Evolutionary conservation across 1,284 basidiomycete species (phyloP).

Genomic region (Boletus hoseneyae): DNA sequence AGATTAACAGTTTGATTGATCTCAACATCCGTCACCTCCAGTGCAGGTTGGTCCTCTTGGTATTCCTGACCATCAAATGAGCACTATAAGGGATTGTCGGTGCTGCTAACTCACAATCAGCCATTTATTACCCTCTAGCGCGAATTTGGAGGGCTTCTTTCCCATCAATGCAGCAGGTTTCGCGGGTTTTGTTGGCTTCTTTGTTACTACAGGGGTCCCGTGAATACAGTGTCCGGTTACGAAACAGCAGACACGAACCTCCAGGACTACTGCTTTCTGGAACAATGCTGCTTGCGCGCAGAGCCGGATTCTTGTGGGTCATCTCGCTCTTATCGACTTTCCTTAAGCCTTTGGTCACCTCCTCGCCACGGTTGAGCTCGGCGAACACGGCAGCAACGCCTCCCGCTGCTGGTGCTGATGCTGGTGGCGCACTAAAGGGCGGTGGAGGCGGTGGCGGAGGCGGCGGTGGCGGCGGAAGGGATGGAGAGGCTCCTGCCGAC

Average conservation of each 20-base stretch:
- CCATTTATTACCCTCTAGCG: constrained; percentile 94
- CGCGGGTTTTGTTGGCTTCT: constrained; percentile 70
- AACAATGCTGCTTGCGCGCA: constrained; percentile 68
- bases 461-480: constrained; percentile 38
- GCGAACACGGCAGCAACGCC: constrained; percentile 90
- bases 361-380: constrained; percentile 86
- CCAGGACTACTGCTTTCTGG: constrained; percentile 43
- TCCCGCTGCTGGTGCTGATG: constrained; percentile 41
- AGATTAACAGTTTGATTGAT: constrained; percentile 88
- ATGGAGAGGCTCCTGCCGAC: constrained; percentile 32
- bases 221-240: background rate
- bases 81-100: background rate
- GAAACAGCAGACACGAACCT: constrained; percentile 29
- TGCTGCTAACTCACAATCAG: constrained; percentile 63
- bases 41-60: constrained; percentile 77
- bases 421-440: constrained; percentile 42
- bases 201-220: constrained; percentile 35
- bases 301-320: constrained; percentile 97
- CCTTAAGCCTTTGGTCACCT: constrained; percentile 85
- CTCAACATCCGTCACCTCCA: constrained; percentile 79
- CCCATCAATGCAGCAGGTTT: constrained; percentile 79
- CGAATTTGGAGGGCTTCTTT: constrained; percentile 93
- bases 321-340: constrained; percentile 96
- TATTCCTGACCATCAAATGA: constrained; percentile 65
- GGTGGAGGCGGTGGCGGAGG: constrained; percentile 61